A percentile compares a stretch with the other conserved stretches of the same genome.
Conservation (phyloP, 768 basidiomycete species). For the Mycena sanguinolenta region DNA sequence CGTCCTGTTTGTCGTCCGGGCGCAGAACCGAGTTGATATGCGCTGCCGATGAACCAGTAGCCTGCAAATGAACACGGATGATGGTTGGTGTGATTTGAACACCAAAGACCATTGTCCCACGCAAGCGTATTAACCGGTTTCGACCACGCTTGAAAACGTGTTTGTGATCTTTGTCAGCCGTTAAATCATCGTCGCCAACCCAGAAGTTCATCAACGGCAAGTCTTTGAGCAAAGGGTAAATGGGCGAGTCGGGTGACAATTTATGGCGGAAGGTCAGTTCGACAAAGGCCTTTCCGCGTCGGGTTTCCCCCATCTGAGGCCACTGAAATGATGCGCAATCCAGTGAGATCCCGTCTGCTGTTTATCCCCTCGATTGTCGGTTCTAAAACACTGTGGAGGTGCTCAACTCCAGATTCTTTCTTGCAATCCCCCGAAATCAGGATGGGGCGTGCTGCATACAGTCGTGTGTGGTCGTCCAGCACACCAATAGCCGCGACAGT, state of each 20-base stretch:
- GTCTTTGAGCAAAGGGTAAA: slow-evolving; percentile 40
- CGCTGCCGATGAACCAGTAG: too few relatives aligned
- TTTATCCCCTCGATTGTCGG: slow-evolving; percentile 31
- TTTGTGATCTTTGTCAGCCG: slow-evolving; percentile 46
- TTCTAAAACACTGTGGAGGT: slow-evolving; percentile 35
- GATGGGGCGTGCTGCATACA: slow-evolving; percentile 41
- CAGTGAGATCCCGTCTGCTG: slow-evolving; percentile 11
- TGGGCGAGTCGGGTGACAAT: slow-evolving; percentile 38
- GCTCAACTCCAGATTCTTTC: slow-evolving; percentile 37
- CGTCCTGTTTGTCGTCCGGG: too few relatives aligned
- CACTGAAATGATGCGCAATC: slow-evolving; percentile 37
- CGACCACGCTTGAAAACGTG: too few relatives aligned
- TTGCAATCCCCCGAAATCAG: slow-evolving; percentile 45
- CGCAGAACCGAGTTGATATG: too few relatives aligned
- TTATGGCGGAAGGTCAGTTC: slow-evolving; percentile 38
- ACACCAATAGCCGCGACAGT: slow-evolving; percentile 42
- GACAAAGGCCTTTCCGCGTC: slow-evolving; percentile 43
- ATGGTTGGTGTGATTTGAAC: too few relatives aligned
- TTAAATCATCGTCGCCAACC: slow-evolving; percentile 51
- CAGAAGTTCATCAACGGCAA: slow-evolving; percentile 44
- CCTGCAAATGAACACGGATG: too few relatives aligned
- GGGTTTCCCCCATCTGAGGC: slow-evolving; percentile 48
- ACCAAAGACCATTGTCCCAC: too few relatives aligned
- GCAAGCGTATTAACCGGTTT: too few relatives aligned
- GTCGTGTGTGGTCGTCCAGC: slow-evolving; percentile 32